Evolutionary conservation across 2,329 filamentous ascomycete genomes (phyloP).

Genomic region (Sarocladium oryzae): DNA sequence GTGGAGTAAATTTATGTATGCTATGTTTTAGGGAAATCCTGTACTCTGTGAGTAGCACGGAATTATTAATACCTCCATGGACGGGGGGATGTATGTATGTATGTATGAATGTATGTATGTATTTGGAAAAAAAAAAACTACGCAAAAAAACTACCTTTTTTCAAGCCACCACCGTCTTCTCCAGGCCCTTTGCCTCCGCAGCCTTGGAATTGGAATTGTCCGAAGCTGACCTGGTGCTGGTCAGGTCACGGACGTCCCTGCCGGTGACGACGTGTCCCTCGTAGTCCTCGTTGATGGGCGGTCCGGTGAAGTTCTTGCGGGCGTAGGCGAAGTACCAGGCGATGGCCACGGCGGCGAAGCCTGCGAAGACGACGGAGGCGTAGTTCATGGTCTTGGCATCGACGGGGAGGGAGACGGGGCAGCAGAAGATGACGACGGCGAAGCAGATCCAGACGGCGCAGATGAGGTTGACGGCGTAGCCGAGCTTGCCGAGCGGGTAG

Average conservation of each 20-base stretch:
- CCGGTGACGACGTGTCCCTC: not conserved
- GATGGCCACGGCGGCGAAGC: constrained; percentile 53
- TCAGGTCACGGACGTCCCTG: not conserved
- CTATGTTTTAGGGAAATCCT: no score
- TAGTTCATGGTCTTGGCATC: constrained; percentile 57
- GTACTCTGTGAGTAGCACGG: no score
- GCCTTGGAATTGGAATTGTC: constrained; percentile 7
- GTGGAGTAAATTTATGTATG: no score
- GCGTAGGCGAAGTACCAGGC: constrained; percentile 59
- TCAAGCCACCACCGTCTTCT: not conserved
- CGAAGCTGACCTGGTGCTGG: not conserved
- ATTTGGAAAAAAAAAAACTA: no score
- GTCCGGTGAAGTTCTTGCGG: constrained; percentile 57
- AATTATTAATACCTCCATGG: no score
- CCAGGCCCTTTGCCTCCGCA: not conserved
- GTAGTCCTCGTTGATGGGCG: constrained; percentile 24
- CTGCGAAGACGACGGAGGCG: constrained; percentile 58
- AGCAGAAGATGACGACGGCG: constrained; percentile 67
- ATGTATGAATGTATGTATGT: no score
- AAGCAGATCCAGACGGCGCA: constrained; percentile 67
- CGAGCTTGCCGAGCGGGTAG: constrained; percentile 64
- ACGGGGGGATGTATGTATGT: no score
- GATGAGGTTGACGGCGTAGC: constrained; percentile 59
- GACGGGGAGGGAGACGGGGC: constrained; percentile 59
- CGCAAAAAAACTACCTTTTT: no score